Conservation (phyloP, 2,329 filamentous ascomycete genomes). For the Botrytis tulipae region DNA sequence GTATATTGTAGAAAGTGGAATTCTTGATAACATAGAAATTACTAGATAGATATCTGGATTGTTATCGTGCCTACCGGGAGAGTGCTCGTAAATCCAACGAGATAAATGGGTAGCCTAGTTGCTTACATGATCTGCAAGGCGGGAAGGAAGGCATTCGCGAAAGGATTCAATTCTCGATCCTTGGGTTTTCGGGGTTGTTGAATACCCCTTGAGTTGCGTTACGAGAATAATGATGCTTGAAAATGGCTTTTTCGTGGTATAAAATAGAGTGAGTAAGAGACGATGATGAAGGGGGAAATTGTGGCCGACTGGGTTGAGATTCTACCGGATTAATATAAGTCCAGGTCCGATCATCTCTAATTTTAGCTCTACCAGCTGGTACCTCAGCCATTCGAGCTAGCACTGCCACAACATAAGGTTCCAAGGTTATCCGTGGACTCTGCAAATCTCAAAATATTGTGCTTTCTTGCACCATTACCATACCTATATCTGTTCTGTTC, state of each 20-base stretch:
- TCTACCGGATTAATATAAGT: not conserved
- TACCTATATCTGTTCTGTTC: not conserved
- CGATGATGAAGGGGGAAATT: not conserved
- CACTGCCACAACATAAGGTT: not conserved
- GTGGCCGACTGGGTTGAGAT: not conserved
- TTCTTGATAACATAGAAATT: not conserved
- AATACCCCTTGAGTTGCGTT: not conserved
- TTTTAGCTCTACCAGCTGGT: not conserved
- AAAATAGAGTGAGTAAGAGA: not conserved
- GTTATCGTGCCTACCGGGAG: no score
- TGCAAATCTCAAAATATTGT: not conserved
- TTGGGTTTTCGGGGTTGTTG: no score
- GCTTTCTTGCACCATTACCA: not conserved
- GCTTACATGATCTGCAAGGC: not conserved
- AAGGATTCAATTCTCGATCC: not conserved
- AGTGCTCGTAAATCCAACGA: not conserved
- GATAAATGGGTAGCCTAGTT: not conserved
- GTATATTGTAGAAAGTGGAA: no score
- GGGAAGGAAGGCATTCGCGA: not conserved
- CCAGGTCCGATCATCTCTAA: not conserved
- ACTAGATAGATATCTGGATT: not conserved
- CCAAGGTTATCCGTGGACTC: no score
- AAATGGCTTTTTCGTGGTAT: not conserved
- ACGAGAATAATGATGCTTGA: not conserved
- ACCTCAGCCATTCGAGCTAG: not conserved